Conservation (phyloP, 2,329 filamentous ascomycete genomes). For the Trichoderma atroviride region DNA sequence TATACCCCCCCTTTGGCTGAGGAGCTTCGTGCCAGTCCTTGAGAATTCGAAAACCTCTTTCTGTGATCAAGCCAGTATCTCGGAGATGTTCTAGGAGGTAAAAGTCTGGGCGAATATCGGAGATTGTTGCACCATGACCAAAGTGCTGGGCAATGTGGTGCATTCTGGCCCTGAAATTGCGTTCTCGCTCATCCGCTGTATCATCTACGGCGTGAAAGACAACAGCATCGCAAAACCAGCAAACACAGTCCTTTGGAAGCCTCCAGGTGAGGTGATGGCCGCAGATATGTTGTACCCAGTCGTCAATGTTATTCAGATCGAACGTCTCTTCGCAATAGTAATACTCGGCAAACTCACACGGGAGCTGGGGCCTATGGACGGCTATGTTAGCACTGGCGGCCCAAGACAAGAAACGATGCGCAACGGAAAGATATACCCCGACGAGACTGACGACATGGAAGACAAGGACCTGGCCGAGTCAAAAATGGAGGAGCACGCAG, state of each 20-base stretch:
- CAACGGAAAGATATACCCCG: neutral
- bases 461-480: neutral
- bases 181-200: neutral
- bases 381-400: neutral
- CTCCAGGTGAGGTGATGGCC: constrained; percentile 37
- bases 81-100: constrained; percentile 45
- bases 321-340: constrained; percentile 45
- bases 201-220: constrained; percentile 1
- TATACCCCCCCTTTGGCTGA: constrained; percentile 20
- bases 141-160: constrained; percentile 54
- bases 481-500: neutral
- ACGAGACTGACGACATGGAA: constrained; percentile 1
- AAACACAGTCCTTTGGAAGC: constrained; percentile 37
- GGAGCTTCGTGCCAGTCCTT: constrained; percentile 23
- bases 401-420: neutral
- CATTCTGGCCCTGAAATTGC: constrained; percentile 48
- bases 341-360: constrained; percentile 51
- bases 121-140: constrained; percentile 30
- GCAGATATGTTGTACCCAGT: constrained; percentile 53
- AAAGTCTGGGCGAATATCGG: constrained; percentile 45
- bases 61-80: constrained; percentile 35
- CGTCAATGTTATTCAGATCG: constrained; percentile 39
- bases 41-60: constrained; percentile 30
- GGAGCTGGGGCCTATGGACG: constrained; percentile 33
- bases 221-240: constrained; percentile 53